Evolutionary conservation across 352 stramenopile genomes (phyloP).

Genomic region (Pythium phragmitis): DNA sequence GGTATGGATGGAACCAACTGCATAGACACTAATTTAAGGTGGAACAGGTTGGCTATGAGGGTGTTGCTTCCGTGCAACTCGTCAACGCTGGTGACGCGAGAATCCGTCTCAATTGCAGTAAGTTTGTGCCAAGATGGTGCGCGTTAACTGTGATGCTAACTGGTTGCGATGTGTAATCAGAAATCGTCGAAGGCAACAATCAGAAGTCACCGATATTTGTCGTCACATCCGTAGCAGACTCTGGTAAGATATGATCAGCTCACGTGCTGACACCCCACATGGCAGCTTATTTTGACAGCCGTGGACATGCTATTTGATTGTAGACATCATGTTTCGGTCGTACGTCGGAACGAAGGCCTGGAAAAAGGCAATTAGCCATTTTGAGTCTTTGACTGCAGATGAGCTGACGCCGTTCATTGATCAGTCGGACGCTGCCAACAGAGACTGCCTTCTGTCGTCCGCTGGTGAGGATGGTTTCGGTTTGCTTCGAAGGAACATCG

Average conservation of each 20-base stretch:
- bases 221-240: conserved; percentile 54
- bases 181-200: conserved; percentile 75
- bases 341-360: conserved; percentile 79
- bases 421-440: conserved; percentile 3
- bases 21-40: background rate
- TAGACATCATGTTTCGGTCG: conserved; percentile 76
- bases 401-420: conserved; percentile 34
- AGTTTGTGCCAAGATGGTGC: background rate
- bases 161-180: conserved; percentile 23
- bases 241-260: conserved; percentile 34
- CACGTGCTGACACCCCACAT: background rate
- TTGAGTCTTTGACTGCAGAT: conserved; percentile 54
- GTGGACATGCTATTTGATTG: background rate
- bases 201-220: conserved; percentile 81
- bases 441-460: conserved; percentile 48
- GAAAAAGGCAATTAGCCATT: conserved; percentile 78
- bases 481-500: conserved; percentile 69
- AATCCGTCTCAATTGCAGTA: conserved; percentile 28
- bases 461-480: conserved; percentile 80
- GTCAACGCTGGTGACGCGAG: conserved; percentile 15
- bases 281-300: too few relatives aligned
- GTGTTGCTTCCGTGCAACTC: conserved; percentile 15
- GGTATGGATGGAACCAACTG: too few relatives aligned
- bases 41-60: conserved; percentile 21
- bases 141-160: background rate